Evolutionary conservation across 345 rosid genomes (phyloP), one percentile per base, ranked within the genome.

Genomic region (Salix arbutifolia): DNA sequence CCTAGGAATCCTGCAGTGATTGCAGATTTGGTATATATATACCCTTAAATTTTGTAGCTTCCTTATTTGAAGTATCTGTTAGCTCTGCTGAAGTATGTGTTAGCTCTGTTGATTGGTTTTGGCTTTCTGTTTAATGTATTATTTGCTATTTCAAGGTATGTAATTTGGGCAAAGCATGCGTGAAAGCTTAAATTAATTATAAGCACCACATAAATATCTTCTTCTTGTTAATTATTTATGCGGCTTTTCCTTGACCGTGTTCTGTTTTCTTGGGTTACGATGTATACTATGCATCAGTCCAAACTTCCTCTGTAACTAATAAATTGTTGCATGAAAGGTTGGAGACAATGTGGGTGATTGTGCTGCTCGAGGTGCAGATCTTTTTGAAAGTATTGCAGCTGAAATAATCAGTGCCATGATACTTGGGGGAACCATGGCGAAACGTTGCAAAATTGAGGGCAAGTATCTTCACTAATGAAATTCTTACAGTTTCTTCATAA

Each of bases 311-410:
- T 13, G 11, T 35, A 65, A 28, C 46, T 37, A 8, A 30, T 26
- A 25, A 48, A 67, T 66, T 79, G 73, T 23, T 77, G 44, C 23
- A 5, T 48, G 46, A 74, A 67, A 96, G 99, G 99, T 96, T 75
- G 97, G 98, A 83, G 99, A 94, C 83, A 96, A 96, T 87, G 99
- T 96, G 71, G 99, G 99, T 72, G 99, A 96, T 84, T 96, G 98
- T 89, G 99, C 99, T 83, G 98, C 98, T 69, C 90, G 98, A 76
- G 99, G 99, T 80, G 99, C 99, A 81, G 97, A 96, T 86, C 97
- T 96, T 77, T 96, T 96, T 81, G 99, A 96, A 89, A 96, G 99
- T 82, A 96, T 96, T 75, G 99, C 98, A 23, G 99, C 98, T 80
- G 99, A 96, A 90, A 96, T 94, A 76, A 91, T 96, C 73, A 96